Evolutionary conservation across 495 filamentous ascomycete species (phyloP), one percentile per base, ranked within the genome.

Genomic region (Penicillium salamii): DNA sequence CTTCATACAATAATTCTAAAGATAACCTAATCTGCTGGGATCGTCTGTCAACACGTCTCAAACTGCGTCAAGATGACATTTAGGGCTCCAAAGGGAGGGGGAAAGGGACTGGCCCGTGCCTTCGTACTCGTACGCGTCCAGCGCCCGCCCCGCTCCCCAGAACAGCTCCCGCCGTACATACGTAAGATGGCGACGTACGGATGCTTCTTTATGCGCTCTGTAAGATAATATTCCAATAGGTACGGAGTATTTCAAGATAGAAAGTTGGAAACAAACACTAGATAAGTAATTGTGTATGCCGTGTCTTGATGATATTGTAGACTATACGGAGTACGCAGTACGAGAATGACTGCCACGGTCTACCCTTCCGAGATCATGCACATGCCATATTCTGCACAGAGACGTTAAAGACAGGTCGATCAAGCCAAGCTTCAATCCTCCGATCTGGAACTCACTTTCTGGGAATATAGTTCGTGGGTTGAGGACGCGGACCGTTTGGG

Each of bases 91-190:
- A n/a, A 19, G 17, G 17, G 29, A 13, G 29, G 49, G 18, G 1
- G 1, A 17, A 21, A 20, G 19, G 19, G 11, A 42, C 17, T 52
- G 48, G 46, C 39, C 38, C 52, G 55, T 52, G 41, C 56, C 18
- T 40, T 64, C 61, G 61, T 64, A 64, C 55, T 64, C 61, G 59
- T 62, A 61, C 49, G 54, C 54, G 50, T 56, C 46, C 49, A 48
- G 19, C 35, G 42, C 55, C 36, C 61, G 61, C 57, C 61, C 61
- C 57, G 54, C 60, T 50, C 59, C 58, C 39, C 37, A 33, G 40
- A 55, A 28, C 15, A 21, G 8, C 48, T 53, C 54, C 44, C 40
- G 42, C 58, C 34, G 53, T 29, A 42, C 50, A 18, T 62, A 59
- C 53, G 59, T 57, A 55, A 58, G 52, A 41, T 21, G 34, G 36